A percentile compares a stretch with the other conserved stretches of the same genome.
phyloP scores from a whole-genome alignment of 306 rosid genomes.

The Neltuma alba region DNA sequence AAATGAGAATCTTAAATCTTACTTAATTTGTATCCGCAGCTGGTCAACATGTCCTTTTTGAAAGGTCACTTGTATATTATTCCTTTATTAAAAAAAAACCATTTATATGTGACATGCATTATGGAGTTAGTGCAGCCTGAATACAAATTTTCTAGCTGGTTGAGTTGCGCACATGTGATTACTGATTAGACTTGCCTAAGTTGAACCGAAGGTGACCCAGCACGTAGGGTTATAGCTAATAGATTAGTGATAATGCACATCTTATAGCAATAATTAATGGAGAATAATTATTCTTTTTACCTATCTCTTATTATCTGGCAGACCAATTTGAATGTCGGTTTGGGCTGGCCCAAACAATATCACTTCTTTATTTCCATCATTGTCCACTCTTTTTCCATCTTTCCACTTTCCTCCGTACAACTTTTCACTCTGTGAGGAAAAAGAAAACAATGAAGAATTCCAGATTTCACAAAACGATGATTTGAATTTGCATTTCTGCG shows the following conservation, averaged over 20 bases:
- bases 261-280: slow-evolving; percentile 25
- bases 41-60: slow-evolving; percentile 47
- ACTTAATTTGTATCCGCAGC: slow-evolving; percentile 20
- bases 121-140: neutral
- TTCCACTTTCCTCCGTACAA: neutral
- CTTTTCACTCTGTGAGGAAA: neutral
- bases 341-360: slow-evolving; percentile 54
- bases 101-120: neutral
- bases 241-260: neutral
- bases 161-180: slow-evolving; percentile 35
- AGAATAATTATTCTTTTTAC: slow-evolving; percentile 21
- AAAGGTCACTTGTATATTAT: slow-evolving; percentile 17
- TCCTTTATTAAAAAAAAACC: neutral
- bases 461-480: neutral
- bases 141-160: slow-evolving; percentile 4
- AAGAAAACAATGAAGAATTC: neutral
- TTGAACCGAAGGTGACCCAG: slow-evolving; percentile 1
- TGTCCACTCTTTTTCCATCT: neutral
- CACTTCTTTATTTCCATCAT: slow-evolving; percentile 38
- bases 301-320: neutral
- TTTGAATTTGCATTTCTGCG: neutral
- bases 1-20: slow-evolving; percentile 38
- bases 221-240: slow-evolving; percentile 6
- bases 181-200: slow-evolving; percentile 39
- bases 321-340: slow-evolving; percentile 48